A percentile compares a stretch with the other conserved stretches of the same genome.
Conservation (phyloP, 108 stramenopile species). For the Nannochloropsis salina region DNA sequence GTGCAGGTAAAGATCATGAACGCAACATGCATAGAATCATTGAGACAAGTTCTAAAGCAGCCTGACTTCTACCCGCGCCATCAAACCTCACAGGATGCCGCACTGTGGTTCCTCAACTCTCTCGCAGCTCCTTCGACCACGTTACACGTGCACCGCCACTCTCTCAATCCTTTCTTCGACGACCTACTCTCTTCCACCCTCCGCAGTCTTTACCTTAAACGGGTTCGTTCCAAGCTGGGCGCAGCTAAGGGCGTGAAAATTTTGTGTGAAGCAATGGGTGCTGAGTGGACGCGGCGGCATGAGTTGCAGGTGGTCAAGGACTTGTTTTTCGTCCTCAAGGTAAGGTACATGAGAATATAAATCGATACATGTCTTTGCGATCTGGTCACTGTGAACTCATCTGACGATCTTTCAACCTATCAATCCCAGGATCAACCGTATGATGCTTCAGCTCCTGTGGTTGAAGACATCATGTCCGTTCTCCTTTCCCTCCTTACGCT, state of each 20-base stretch:
- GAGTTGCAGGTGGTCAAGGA: neutral
- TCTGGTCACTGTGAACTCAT: no score
- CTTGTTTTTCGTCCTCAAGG: neutral
- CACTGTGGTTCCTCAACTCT: neutral
- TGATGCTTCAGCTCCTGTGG: neutral
- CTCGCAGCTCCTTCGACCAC: neutral
- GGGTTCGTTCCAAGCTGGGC: neutral
- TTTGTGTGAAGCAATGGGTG: neutral
- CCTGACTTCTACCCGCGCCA: neutral
- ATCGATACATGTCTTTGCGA: no score
- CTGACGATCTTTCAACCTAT: no score
- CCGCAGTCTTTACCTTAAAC: neutral
- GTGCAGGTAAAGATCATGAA: neutral
- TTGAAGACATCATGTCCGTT: neutral
- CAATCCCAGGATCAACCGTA: neutral
- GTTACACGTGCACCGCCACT: neutral
- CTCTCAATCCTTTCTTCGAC: neutral
- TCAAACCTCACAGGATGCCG: neutral
- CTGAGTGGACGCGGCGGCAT: neutral
- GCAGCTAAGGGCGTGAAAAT: neutral
- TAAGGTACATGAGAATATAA: neutral
- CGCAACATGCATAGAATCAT: neutral
- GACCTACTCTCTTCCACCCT: neutral
- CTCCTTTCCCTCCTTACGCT: constrained; percentile 2
- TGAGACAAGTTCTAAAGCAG: neutral